Base-by-base conservation (phyloP, 495 filamentous ascomycete genomes). In the Aspergillus heteromorphus region DNA sequence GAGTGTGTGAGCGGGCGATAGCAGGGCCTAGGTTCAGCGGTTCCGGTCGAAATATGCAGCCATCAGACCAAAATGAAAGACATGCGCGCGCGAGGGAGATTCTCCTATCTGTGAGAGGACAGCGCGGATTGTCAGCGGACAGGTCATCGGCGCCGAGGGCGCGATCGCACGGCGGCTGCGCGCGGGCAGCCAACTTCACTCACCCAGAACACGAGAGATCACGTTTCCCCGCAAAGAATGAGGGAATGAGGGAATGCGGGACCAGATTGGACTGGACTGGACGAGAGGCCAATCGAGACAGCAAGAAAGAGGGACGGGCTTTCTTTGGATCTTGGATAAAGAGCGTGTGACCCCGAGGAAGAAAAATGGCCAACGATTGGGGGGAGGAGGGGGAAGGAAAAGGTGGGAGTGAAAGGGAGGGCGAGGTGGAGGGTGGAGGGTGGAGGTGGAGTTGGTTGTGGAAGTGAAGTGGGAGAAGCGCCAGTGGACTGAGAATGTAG, bases 201-300 rank as follows among this genome's bases (percentile, higher is more conserved):
- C 34, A 59, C 57, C 31, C 27, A 36, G 34, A 56, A 52, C 31
- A 52, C 60, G 49, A 56, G 48, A 30, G 19, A 30, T 19, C 45
- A 54, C 27, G 40, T 48, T 38, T 45, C 30, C 48, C 43, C 49
- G 43, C 45, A 47, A 58, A 30, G 61, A 61, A 64, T 61, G 55
- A 60, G 58, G 55, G 61, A 60, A 53, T 56, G 30, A 38, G 40
- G 7, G 51, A 40, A 31, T n/a, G n/a, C n/a, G n/a, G n/a, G n/a
- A n/a, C n/a, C n/a, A n/a, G n/a, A n/a, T n/a, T 40, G 17, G 16
- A 49, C 14, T 45, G 29, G 23, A 45, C 13, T 13, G 41, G 41
- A 45, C 29, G 48, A 41, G 21, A 41, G 21, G 36, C 40, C n/a
- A 49, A 36, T 56, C 55, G 45, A 17, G 56, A 59, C 50, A 55